Percentiles rank a stretch among this genome's conserved stretches.
Evolutionary conservation across 148 eudicot species (phyloP).

Genomic region (Vaccinium corymbosum): DNA sequence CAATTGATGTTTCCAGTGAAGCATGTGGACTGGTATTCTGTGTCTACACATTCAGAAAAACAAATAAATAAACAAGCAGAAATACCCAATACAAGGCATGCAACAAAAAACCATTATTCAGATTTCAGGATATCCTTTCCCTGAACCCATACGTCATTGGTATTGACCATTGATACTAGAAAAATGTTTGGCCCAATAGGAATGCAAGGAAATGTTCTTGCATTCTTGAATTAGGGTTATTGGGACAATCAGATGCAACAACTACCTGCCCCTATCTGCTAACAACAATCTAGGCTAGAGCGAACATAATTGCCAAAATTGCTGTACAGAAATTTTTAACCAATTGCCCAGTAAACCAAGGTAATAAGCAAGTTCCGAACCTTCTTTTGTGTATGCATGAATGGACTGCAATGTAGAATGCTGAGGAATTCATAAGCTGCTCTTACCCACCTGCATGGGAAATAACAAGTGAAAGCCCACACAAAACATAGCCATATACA

Average conservation of each 20-base stretch:
- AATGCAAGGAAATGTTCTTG: neutral
- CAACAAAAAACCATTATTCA: neutral
- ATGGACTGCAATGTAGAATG: conserved; percentile 54
- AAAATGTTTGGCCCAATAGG: neutral
- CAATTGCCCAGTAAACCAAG: neutral
- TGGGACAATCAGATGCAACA: neutral
- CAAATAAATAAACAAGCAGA: neutral
- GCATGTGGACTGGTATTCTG: conserved; percentile 27
- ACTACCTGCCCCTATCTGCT: neutral
- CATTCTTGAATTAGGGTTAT: neutral
- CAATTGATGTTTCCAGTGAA: conserved; percentile 50
- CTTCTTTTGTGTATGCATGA: conserved; percentile 60
- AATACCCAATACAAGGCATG: neutral
- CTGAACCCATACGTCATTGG: neutral
- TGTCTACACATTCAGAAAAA: conserved; percentile 23
- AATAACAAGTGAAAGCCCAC: neutral
- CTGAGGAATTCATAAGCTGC: conserved; percentile 66
- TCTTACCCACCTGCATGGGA: conserved; percentile 81
- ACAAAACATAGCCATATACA: neutral
- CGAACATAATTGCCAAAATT: neutral
- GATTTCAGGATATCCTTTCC: too few species aligned
- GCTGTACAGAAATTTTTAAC: neutral
- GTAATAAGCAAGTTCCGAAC: conserved; percentile 26
- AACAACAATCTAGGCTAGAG: neutral
- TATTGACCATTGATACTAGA: neutral